Percentiles rank a stretch among this genome's conserved stretches.
Conservation (phyloP, 2,329 filamentous ascomycete genomes). For the Botrytis hyacinthi region DNA sequence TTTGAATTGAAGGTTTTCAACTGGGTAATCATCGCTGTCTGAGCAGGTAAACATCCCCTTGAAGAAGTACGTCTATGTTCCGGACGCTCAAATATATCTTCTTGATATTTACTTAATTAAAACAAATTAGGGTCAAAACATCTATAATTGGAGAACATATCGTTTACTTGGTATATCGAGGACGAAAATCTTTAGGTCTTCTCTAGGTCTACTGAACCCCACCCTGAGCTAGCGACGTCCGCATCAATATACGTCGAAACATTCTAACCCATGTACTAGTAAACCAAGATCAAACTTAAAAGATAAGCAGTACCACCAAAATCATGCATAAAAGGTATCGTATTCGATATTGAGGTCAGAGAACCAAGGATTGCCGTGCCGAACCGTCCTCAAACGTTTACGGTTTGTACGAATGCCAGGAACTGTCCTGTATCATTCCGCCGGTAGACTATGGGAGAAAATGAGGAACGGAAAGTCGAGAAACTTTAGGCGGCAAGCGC, state of each 20-base stretch:
- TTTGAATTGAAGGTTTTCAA: not conserved
- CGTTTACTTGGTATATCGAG: no score
- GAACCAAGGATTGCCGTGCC: no score
- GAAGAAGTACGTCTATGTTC: not conserved
- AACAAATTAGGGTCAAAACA: no score
- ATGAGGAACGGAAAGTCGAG: not conserved
- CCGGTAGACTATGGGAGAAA: not conserved
- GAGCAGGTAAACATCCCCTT: no score
- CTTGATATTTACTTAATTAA: not conserved
- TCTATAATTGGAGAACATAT: not conserved
- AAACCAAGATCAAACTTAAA: not conserved
- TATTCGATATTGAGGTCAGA: not conserved
- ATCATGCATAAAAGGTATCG: no score
- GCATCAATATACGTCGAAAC: not conserved
- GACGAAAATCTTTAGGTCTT: not conserved
- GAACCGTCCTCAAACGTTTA: not conserved
- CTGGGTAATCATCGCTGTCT: fast-evolving
- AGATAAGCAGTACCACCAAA: no score
- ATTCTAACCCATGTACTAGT: not conserved
- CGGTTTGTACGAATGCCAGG: not conserved
- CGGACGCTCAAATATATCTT: no score
- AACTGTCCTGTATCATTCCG: not conserved
- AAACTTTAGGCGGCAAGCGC: not conserved
- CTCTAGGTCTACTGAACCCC: not conserved
- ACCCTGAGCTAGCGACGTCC: not conserved